phyloP scores from a whole-genome alignment of 2,329 filamentous ascomycete species.

The Fusarium coicis region DNA sequence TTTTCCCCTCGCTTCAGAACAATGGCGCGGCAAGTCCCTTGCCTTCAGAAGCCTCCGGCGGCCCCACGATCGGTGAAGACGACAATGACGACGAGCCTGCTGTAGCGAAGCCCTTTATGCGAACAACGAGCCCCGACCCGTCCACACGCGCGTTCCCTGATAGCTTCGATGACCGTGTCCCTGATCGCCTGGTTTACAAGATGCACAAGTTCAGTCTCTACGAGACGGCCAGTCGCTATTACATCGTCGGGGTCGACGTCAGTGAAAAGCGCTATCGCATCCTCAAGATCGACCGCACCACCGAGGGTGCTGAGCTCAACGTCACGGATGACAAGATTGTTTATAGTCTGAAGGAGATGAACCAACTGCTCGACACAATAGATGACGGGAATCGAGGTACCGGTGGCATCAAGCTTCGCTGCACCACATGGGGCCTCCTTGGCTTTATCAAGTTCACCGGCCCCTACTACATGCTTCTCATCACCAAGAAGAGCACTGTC shows the following conservation, averaged over 20 bases:
- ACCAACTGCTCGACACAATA: slow-evolving; percentile 90
- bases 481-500: slow-evolving; percentile 95
- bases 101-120: slow-evolving; percentile 67
- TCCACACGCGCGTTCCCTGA: slow-evolving; percentile 45
- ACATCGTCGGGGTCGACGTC: slow-evolving; percentile 92
- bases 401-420: slow-evolving; percentile 89
- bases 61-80: slow-evolving; percentile 51
- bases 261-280: slow-evolving; percentile 90
- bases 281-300: slow-evolving; percentile 92
- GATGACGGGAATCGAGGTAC: slow-evolving; percentile 94
- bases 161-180: slow-evolving; percentile 48
- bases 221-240: slow-evolving; percentile 92
- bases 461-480: slow-evolving; percentile 95
- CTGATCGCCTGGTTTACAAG: slow-evolving; percentile 60
- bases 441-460: slow-evolving; percentile 97
- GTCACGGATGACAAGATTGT: slow-evolving; percentile 95
- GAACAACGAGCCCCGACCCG: slow-evolving; percentile 64
- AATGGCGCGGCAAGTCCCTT: slow-evolving; percentile 47
- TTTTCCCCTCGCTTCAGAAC: slow-evolving; percentile 52
- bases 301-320: slow-evolving; percentile 78
- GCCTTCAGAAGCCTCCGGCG: slow-evolving; percentile 41
- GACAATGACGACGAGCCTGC: slow-evolving; percentile 69
- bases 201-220: slow-evolving; percentile 99
- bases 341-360: slow-evolving; percentile 93
- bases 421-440: slow-evolving; percentile 91